Conservation (phyloP, 306 rosid species). For the Trifolium fragiferum region DNA sequence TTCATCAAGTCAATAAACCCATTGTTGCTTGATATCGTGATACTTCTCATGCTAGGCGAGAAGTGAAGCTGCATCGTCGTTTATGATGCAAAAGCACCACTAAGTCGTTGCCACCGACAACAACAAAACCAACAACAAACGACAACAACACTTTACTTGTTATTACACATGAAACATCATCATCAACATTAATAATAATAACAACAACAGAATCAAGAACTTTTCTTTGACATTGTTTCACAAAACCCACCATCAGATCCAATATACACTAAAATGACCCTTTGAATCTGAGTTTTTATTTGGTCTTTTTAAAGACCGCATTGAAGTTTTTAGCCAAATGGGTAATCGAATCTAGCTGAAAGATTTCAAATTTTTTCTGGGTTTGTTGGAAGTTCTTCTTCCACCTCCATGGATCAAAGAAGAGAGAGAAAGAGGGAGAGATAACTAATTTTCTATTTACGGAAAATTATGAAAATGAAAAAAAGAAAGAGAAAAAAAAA, state of each 20-base stretch:
- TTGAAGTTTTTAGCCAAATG: slow-evolving; percentile 48
- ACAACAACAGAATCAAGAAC: neutral
- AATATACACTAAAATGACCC: slow-evolving; percentile 44
- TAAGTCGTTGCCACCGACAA: slow-evolving; percentile 50
- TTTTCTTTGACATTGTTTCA: slow-evolving; percentile 41
- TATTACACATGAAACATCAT: slow-evolving; percentile 27
- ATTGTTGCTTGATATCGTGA: slow-evolving; percentile 99
- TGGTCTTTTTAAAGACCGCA: slow-evolving; percentile 65
- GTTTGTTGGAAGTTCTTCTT: slow-evolving; percentile 40
- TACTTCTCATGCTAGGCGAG: slow-evolving; percentile 99
- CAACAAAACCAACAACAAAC: slow-evolving; percentile 27
- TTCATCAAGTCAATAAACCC: slow-evolving; percentile 99
- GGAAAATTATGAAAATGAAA: slow-evolving; percentile 34
- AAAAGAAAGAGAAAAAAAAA: slow-evolving; percentile 21
- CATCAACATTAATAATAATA: slow-evolving; percentile 32
- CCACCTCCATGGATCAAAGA: slow-evolving; percentile 59
- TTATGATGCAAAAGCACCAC: slow-evolving; percentile 67
- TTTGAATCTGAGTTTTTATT: slow-evolving; percentile 44
- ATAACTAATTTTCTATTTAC: slow-evolving; percentile 44
- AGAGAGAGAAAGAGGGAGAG: slow-evolving; percentile 32
- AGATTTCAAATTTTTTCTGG: slow-evolving; percentile 47
- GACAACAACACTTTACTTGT: neutral
- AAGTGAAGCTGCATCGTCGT: slow-evolving; percentile 99
- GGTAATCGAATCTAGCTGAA: slow-evolving; percentile 33
- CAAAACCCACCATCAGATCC: slow-evolving; percentile 74